Conservation (phyloP, 2,329 filamentous ascomycete genomes). For the Fusarium humuli region DNA sequence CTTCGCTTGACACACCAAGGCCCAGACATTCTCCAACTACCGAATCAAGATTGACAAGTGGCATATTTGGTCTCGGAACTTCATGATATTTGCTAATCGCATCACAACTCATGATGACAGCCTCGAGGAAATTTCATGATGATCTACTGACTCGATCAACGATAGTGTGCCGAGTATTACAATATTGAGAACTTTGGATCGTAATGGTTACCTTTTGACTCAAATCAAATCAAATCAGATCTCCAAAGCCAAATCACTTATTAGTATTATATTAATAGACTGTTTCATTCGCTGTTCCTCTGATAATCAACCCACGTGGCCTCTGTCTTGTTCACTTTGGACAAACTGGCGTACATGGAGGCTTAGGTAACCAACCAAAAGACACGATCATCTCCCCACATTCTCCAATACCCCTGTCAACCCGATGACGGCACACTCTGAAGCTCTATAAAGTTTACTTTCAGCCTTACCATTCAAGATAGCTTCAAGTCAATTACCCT, state of each 20-base stretch:
- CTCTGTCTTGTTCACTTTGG: not conserved
- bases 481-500: not conserved
- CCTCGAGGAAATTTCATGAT: conserved; percentile 24
- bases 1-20: conserved; percentile 37
- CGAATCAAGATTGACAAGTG: conserved; percentile 34
- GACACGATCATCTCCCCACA: conserved; percentile 32
- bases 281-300: not conserved
- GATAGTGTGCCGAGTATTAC: not conserved
- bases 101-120: not conserved
- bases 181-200: no score
- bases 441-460: conserved; percentile 15
- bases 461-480: conserved; percentile 27
- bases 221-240: no score
- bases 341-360: not conserved
- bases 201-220: not conserved
- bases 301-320: conserved; percentile 11
- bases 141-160: not conserved
- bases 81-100: conserved; percentile 37
- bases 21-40: conserved; percentile 25
- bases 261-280: not conserved
- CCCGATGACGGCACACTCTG: conserved; percentile 38
- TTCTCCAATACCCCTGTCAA: conserved; percentile 34
- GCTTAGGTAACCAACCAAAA: conserved; percentile 18
- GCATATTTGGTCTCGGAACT: conserved; percentile 32
- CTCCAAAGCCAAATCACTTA: not conserved